Conservation (phyloP, 176 grass and related monocot species). For the Canna indica region DNA sequence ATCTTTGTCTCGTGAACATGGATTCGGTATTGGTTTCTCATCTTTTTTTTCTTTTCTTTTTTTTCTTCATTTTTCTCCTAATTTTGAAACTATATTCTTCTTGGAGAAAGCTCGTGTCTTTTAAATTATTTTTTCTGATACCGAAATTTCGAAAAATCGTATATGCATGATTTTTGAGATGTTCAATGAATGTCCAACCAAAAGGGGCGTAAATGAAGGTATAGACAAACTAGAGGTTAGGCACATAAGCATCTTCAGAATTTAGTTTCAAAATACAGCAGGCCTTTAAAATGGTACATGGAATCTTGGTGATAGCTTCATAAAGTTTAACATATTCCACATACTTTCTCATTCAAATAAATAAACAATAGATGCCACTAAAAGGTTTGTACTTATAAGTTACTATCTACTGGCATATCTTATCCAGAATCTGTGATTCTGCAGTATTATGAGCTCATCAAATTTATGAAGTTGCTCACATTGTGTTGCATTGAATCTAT, state of each 20-base stretch:
- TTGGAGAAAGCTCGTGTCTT: neutral
- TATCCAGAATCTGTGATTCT: too few relatives aligned
- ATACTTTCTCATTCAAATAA: neutral
- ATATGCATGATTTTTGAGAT: neutral
- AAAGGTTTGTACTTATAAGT: neutral
- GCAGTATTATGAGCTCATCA: too few relatives aligned
- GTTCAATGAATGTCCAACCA: neutral
- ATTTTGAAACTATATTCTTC: neutral
- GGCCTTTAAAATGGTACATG: neutral
- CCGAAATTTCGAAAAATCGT: neutral
- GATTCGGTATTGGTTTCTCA: constrained; percentile 33
- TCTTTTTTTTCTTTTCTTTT: neutral
- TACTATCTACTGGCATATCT: too few relatives aligned
- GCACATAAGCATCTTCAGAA: neutral
- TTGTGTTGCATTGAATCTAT: too few relatives aligned
- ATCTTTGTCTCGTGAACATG: constrained; percentile 39
- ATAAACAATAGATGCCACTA: neutral
- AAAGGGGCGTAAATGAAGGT: neutral
- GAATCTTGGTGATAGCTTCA: neutral
- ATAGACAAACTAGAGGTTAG: neutral
- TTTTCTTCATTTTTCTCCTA: neutral
- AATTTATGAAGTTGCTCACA: too few relatives aligned
- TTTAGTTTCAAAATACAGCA: neutral
- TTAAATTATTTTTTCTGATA: neutral
- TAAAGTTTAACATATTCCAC: neutral